A percentile compares a stretch with the other conserved stretches of the same genome.
phyloP scores from a whole-genome alignment of 768 basidiomycete genomes.

The Coprinopsis sp. region DNA sequence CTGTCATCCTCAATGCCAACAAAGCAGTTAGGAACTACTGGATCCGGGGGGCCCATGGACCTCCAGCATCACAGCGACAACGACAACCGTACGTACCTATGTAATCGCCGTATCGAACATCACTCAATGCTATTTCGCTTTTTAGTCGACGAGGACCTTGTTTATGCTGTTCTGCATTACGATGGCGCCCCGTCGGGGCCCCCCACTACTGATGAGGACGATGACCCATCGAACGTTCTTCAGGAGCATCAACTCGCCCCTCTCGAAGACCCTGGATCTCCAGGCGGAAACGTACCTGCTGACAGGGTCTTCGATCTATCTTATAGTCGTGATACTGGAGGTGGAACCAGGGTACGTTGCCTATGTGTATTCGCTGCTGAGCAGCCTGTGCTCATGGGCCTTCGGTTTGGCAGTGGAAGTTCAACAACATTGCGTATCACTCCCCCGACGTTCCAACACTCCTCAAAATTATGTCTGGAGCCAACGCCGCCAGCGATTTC shows the following conservation, averaged over 20 bases:
- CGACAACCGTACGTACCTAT: too few species aligned
- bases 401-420: too few species aligned
- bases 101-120: slow-evolving; percentile 39
- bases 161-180: slow-evolving; percentile 36
- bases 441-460: too few species aligned
- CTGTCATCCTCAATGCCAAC: slow-evolving; percentile 25
- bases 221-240: slow-evolving; percentile 1
- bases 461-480: too few species aligned
- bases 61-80: too few species aligned
- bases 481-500: too few species aligned
- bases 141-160: slow-evolving; percentile 26
- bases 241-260: slow-evolving; percentile 19
- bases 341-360: slow-evolving; percentile 8
- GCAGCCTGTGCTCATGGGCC: slow-evolving; percentile 39
- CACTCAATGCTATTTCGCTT: slow-evolving; percentile 42
- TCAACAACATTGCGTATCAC: too few species aligned
- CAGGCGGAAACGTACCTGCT: slow-evolving; percentile 14
- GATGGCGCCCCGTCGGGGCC: slow-evolving; percentile 26
- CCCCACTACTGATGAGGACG: slow-evolving; percentile 1
- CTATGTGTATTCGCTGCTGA: slow-evolving; percentile 25
- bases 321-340: slow-evolving; percentile 8
- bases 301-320: slow-evolving; percentile 18
- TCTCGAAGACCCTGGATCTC: slow-evolving; percentile 15
- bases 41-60: too few species aligned
- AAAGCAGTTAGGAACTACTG: not conserved